These are phyloP conservation scores for Botryotinia globosa DNA, from an alignment of 2,329 filamentous ascomycete species.

Conservation along the genomic window DNA sequence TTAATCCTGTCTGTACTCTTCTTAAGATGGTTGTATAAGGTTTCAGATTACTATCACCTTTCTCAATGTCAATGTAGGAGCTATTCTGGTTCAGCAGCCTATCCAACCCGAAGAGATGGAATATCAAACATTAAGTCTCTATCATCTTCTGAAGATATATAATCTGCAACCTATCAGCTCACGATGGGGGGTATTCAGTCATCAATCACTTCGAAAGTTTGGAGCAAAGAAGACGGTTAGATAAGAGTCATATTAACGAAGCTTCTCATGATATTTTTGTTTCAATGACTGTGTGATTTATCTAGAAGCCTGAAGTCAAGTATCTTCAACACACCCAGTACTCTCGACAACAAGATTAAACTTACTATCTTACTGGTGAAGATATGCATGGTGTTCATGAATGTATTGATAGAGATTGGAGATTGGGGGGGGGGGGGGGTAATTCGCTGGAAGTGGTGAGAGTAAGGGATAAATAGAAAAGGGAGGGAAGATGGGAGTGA, in stretches of 20 bases:
- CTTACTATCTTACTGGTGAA: too few species aligned
- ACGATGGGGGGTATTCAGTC: accelerated
- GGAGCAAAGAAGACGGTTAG: accelerated
- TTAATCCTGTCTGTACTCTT: too few species aligned
- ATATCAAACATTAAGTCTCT: not conserved
- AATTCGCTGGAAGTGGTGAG: accelerated
- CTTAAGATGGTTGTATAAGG: too few species aligned
- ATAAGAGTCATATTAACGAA: not conserved
- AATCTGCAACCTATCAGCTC: not conserved
- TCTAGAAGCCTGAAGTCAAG: not conserved
- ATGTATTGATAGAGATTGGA: not conserved
- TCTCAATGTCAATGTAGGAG: too few species aligned
- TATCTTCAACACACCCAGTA: not conserved
- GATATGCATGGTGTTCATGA: not conserved
- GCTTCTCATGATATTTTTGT: not conserved
- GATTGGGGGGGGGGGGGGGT: accelerated
- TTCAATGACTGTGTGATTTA: not conserved
- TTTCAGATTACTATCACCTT: too few species aligned
- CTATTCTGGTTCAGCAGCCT: not conserved
- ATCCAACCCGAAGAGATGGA: not conserved
- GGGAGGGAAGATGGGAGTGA: not conserved
- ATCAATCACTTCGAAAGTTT: not conserved
- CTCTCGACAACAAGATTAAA: not conserved
- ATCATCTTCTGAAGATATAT: not conserved
- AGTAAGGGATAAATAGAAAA: not conserved